Evolutionary conservation across 352 stramenopile species (phyloP), one percentile per base, ranked within the genome.

Genomic region (Globisporangium megalacanthum): DNA sequence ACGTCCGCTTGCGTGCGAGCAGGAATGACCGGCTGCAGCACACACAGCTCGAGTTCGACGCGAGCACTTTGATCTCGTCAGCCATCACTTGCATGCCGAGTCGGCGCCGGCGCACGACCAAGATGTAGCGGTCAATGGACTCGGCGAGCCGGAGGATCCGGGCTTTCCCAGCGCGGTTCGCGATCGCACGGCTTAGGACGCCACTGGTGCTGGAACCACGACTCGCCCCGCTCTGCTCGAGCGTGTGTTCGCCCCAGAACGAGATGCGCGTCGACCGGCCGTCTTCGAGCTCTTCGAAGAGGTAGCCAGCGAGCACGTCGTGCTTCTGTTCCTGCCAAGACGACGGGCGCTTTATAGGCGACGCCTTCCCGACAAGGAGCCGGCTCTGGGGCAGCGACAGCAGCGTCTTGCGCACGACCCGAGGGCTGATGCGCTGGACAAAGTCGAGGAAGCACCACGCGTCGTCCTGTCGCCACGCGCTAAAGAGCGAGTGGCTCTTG

Each of bases 281-380:
- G 22, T 50, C 68, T 5, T 60, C 52, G 22, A 69, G 70, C 62
- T 80, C 67, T 52, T 79, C 67, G 37, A 82, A 79, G 13, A 62
- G 64, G 20, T 75, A 85, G 35, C 72, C 77, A 9, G 48, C 55
- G 25, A 54, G n/a, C 15, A 57, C 22, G 39, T 49, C 44, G 19
- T 39, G 35, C 17, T 19, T 35, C 19, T 33, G 46, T 29, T 29
- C 2, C 46, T 35, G 17, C 8, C 10, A 20, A 25, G 45, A 14
- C 17, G 45, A 14, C 3, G 6, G 9, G 1, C n/a, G n/a, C 14
- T n/a, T 17, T 10, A 13, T 7, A 11, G 8, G 46, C 25, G 22
- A 5, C 33, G 51, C 44, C 33, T 54, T 10, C 29, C 17, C 48
- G 31, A 25, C 29, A 13, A 37, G 41, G 10, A 52, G 29, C 1